Evolutionary conservation across 192 early-diverging fungal genomes (phyloP).

Genomic region (Coemansia sp.): DNA sequence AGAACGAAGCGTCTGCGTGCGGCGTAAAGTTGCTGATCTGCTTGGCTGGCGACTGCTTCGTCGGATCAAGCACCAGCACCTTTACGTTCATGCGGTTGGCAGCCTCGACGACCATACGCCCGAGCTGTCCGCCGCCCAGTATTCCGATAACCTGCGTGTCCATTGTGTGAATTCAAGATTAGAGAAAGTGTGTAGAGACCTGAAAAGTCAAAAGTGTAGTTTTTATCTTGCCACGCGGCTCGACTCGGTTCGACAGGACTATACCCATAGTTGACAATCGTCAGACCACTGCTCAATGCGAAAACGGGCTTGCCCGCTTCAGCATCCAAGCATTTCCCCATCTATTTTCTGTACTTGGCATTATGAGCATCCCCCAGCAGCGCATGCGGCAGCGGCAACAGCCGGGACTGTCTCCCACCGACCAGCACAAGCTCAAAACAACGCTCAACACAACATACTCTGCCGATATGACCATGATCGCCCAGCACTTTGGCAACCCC

Average conservation of each 20-base stretch:
- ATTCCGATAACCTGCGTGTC: constrained; percentile 53
- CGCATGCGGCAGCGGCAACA: constrained; percentile 7
- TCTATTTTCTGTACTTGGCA: too few relatives aligned
- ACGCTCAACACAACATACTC: constrained; percentile 24
- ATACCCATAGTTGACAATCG: too few relatives aligned
- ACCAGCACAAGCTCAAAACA: constrained; percentile 17
- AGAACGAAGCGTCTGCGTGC: constrained; percentile 86
- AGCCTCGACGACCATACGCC: constrained; percentile 96
- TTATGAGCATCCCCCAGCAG: background rate
- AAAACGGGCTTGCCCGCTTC: too few relatives aligned
- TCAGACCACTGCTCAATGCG: too few relatives aligned
- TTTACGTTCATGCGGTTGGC: constrained; percentile 86
- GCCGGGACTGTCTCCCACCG: background rate
- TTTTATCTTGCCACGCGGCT: too few relatives aligned
- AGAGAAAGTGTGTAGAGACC: background rate
- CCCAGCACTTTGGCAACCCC: constrained; percentile 30
- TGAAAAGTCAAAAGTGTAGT: background rate
- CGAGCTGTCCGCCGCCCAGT: constrained; percentile 92
- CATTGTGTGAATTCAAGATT: constrained; percentile 19
- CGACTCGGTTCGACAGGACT: too few relatives aligned
- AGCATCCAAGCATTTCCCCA: too few relatives aligned
- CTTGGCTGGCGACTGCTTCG: constrained; percentile 75
- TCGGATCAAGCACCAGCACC: constrained; percentile 81
- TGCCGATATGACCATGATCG: constrained; percentile 20
- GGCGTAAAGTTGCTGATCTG: constrained; percentile 66